Evolutionary conservation across 805 yeast species (phyloP).

Genomic region (Lipomyces sp.): DNA sequence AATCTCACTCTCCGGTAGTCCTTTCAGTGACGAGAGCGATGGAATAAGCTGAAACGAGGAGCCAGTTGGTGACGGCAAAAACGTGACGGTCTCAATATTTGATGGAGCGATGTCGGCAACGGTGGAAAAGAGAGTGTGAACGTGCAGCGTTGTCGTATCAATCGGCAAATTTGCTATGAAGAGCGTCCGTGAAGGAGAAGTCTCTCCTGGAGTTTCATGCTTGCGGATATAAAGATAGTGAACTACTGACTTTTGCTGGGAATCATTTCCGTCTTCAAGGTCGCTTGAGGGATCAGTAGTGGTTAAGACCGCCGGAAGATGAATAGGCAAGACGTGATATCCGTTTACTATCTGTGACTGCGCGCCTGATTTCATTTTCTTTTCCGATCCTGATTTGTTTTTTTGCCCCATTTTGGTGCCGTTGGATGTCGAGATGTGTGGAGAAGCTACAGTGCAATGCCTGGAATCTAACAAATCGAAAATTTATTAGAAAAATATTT

Average conservation of each 20-base stretch:
- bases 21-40: constrained; percentile 20
- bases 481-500: neutral
- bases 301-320: constrained; percentile 4
- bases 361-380: neutral
- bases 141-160: constrained; percentile 27
- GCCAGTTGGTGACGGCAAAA: constrained; percentile 41
- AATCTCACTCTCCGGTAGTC: constrained; percentile 1
- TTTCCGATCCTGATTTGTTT: neutral
- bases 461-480: neutral
- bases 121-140: constrained; percentile 39
- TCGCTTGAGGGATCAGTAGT: constrained; percentile 3
- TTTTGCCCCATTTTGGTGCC: neutral
- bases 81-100: constrained; percentile 19
- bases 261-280: neutral
- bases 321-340: constrained; percentile 23
- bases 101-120: neutral
- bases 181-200: constrained; percentile 32
- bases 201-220: constrained; percentile 32
- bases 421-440: neutral
- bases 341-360: constrained; percentile 17
- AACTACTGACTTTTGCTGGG: constrained; percentile 7
- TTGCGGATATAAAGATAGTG: constrained; percentile 40
- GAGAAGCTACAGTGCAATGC: neutral
- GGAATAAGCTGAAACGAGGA: constrained; percentile 41
- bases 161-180: constrained; percentile 38